Evolutionary conservation across 805 yeast species (phyloP), one percentile per base, ranked within the genome.

Genomic region (Cyberlindnera mrakii): DNA sequence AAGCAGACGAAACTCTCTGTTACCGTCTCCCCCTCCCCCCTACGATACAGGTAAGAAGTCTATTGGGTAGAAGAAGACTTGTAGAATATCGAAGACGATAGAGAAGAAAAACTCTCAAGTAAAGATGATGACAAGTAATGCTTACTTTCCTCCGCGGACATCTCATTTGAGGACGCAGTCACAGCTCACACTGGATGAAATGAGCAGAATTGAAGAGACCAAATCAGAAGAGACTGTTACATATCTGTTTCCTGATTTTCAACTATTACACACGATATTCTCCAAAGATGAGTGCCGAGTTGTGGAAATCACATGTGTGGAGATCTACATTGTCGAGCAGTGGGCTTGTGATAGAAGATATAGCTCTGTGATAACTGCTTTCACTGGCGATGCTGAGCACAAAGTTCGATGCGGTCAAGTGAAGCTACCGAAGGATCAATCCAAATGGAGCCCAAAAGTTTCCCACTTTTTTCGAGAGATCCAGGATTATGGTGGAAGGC

Each of bases 301-400:
- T 42, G 62, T 79, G 5, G 65, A 63, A 9, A 68, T 83, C 19
- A 54, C 68, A 1, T 98, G 99, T 2, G 88, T 84, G 58, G 98
- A 93, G 62, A 75, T 85, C 14, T 93, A 93, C 60, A 70, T 93
- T 32, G 96, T 91, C 10, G 98, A 93, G 60, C 97, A 91, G 62
- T 93, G 99, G 99, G 82, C 85, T 3, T 72, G 83, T 30, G 81
- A 80, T 45, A 69, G 98, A 36, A 70, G 75, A 34, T 66, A 78
- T 11, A 80, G 85, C 20, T 72, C 83, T 1, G 71, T 85, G 5
- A 81, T 91, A 15, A 78, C 93, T 1, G 78, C 91, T 0, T 93
- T 76, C 61, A 91, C 98, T 0, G 99, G 99, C 3, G 85, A 88
- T 56, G 58, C 76, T 5, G 68, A 70, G n/a, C 85, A 88, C 51